Conservation (phyloP, 2,329 filamentous ascomycete genomes). For the Xylariaceae sp. region DNA sequence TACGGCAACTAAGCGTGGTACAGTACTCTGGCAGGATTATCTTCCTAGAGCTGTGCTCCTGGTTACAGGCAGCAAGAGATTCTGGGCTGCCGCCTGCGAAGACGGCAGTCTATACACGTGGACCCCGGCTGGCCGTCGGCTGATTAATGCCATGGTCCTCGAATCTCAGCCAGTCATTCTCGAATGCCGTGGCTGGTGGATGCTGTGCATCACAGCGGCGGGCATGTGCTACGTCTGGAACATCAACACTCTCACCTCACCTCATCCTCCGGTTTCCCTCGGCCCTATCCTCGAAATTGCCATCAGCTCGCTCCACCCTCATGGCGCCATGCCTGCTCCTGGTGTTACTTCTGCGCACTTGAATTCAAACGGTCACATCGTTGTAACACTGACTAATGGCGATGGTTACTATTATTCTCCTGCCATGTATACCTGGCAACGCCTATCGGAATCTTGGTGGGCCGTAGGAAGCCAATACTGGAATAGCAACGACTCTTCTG, state of each 20-base stretch:
- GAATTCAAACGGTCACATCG: constrained; percentile 83
- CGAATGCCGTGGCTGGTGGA: constrained; percentile 86
- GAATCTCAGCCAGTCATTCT: constrained; percentile 95
- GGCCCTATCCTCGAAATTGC: constrained; percentile 89
- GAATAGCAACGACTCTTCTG: constrained; percentile 94
- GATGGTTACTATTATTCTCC: constrained; percentile 92
- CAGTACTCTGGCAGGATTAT: constrained; percentile 91
- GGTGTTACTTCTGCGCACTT: constrained; percentile 90
- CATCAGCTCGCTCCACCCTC: constrained; percentile 75
- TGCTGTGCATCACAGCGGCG: constrained; percentile 86
- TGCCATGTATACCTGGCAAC: constrained; percentile 88
- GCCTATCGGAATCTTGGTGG: constrained; percentile 97
- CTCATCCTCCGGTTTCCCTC: constrained; percentile 88
- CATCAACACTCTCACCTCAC: constrained; percentile 78
- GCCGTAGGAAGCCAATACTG: constrained; percentile 97
- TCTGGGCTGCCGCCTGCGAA: constrained; percentile 93
- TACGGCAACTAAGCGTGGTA: constrained; percentile 79
- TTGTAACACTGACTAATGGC: constrained; percentile 92
- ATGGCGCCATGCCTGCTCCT: constrained; percentile 76
- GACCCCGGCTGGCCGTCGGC: constrained; percentile 86
- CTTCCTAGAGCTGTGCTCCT: constrained; percentile 86
- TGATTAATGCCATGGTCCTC: constrained; percentile 83
- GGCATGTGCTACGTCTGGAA: constrained; percentile 96
- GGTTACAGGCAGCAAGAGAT: constrained; percentile 85
- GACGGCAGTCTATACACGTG: constrained; percentile 90